Base-by-base conservation (phyloP, 495 filamentous ascomycete species). In the Sphaerosporella brunnea region DNA sequence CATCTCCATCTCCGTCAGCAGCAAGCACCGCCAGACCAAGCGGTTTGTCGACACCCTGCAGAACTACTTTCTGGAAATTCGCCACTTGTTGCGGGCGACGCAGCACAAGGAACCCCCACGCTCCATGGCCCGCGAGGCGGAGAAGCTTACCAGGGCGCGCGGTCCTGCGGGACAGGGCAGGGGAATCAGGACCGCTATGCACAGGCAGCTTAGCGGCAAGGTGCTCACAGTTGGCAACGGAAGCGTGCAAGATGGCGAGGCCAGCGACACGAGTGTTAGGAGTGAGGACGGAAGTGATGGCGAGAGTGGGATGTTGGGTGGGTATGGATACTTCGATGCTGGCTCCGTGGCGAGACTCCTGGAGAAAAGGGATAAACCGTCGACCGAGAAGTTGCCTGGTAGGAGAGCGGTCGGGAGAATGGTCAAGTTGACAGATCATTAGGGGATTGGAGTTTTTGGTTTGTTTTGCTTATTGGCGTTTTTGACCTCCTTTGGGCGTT, bases 21-120 rank as follows among this genome's bases (percentile, higher is more conserved):
- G 79, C 39, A 93, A 93, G 60, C 90, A 97, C 59, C 68, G 90
- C 8, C 90, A 97, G 65, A 97, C 90, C 0, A 77, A 77, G 51
- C 78, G 90, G 3, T 84, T 88, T 54, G 77, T 96, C 51, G 83
- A 95, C 49, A 80, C 84, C 0, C 67, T 97, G 2, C 90, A 96
- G 63, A 73, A 68, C 34, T 97, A 96, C 61, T 73, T 97, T 25
- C 66, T 87, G 10, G 90, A 97, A 65, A 82, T 95, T 36, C 71
- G 92, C 4, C 82, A 87, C 53, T 68, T 95, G 52, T 61, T 97
- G 45, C 68, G 80, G 10, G 70, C 78, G 36, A 76, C 75, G 0
- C 75, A 73, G 42, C 69, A 23, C 2, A 67, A 50, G 74, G 72
- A 53, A 51, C 30, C 23, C 7, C 19, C 23, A 16, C 47, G 37